Evolutionary conservation across 2,329 filamentous ascomycete genomes (phyloP).

Genomic region (Hypoxylon sp.): DNA sequence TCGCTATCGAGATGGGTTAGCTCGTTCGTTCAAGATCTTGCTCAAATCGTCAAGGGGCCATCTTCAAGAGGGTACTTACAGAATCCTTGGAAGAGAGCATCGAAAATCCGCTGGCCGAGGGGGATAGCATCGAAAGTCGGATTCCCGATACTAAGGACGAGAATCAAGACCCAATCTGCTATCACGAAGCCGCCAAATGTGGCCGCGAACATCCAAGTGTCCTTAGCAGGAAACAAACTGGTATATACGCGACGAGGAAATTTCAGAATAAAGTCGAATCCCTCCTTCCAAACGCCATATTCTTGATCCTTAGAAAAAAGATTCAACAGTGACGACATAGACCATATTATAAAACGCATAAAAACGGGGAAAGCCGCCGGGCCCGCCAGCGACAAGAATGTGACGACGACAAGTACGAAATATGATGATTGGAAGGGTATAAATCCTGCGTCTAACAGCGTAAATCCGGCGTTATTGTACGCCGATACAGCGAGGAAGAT

Average conservation of each 20-base stretch:
- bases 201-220: conserved; percentile 67
- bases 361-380: conserved; percentile 68
- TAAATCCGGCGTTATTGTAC: conserved; percentile 73
- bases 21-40: conserved; percentile 27
- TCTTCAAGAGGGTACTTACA: conserved; percentile 51
- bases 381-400: conserved; percentile 60
- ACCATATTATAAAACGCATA: conserved; percentile 63
- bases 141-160: conserved; percentile 68
- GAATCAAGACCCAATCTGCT: conserved; percentile 67
- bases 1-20: conserved; percentile 51
- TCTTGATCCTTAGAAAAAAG: conserved; percentile 47
- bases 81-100: conserved; percentile 67
- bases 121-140: conserved; percentile 61
- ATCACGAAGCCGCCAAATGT: conserved; percentile 65
- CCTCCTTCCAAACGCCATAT: conserved; percentile 54
- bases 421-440: conserved; percentile 60
- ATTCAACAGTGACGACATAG: conserved; percentile 54
- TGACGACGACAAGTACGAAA: conserved; percentile 52
- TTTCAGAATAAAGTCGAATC: conserved; percentile 57
- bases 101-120: conserved; percentile 62
- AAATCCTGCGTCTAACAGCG: conserved; percentile 68
- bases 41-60: conserved; percentile 8
- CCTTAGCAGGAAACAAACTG: conserved; percentile 66
- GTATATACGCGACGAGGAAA: conserved; percentile 61
- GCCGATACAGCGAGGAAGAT: conserved; percentile 69